These are phyloP conservation scores for Penicillium roqueforti DNA, from an alignment of 495 filamentous ascomycete species.

Conservation along the genomic window DNA sequence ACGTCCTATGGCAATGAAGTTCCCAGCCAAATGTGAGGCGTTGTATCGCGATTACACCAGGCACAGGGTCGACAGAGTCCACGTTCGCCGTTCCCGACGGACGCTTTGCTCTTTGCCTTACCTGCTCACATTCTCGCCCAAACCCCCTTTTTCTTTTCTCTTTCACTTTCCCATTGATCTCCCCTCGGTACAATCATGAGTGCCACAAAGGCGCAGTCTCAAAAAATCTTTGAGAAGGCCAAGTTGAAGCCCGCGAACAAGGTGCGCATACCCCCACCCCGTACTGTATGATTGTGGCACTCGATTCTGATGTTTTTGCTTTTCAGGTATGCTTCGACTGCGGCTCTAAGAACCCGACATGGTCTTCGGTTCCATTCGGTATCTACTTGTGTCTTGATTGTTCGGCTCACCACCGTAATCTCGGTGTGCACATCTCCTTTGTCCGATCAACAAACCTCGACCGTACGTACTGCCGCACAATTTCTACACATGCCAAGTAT, in stretches of 20 bases:
- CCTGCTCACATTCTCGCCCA: conserved; percentile 8
- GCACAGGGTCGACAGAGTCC: conserved; percentile 21
- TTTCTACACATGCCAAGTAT: background rate
- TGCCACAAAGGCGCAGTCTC: conserved; percentile 90
- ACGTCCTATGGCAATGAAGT: background rate
- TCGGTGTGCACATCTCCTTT: conserved; percentile 95
- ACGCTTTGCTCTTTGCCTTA: conserved; percentile 18
- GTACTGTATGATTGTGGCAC: conserved; percentile 9
- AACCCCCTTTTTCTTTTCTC: conserved; percentile 6
- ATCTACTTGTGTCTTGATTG: conserved; percentile 99
- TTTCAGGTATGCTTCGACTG: conserved; percentile 96
- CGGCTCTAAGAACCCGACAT: conserved; percentile 92
- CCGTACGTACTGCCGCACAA: conserved; percentile 57
- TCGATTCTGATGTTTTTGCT: conserved; percentile 20
- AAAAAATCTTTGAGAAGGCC: conserved; percentile 97
- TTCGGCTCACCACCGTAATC: conserved; percentile 85
- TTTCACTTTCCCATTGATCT: conserved; percentile 6
- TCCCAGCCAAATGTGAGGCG: conserved; percentile 1
- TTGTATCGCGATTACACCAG: conserved; percentile 8
- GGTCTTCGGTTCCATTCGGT: conserved; percentile 94
- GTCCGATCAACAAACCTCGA: conserved; percentile 97
- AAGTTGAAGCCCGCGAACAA: conserved; percentile 92
- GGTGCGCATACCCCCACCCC: conserved; percentile 49
- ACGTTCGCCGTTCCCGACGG: conserved; percentile 28
- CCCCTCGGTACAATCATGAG: conserved; percentile 53